A percentile compares a stretch with the other conserved stretches of the same genome.
Evolutionary conservation across 495 filamentous ascomycete genomes (phyloP).

Genomic region (Oleoguttula mirabilis): DNA sequence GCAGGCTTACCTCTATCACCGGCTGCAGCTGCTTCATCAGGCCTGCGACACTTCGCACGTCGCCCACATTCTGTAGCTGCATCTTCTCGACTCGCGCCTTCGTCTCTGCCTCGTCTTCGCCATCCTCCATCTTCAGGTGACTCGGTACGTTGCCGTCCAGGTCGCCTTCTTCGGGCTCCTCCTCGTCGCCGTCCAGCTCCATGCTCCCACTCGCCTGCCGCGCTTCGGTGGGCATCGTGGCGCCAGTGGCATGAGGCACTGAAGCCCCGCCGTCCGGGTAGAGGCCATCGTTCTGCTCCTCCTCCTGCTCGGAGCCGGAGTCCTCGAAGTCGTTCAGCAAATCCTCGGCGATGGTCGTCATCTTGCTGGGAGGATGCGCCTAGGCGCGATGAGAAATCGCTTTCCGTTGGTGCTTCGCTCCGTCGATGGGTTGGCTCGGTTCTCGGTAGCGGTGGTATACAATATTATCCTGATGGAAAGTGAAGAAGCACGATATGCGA

Average conservation of each 20-base stretch:
- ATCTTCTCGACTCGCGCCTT: slow-evolving; percentile 69
- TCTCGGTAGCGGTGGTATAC: too few relatives aligned
- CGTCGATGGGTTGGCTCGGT: too few relatives aligned
- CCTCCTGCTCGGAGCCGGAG: slow-evolving; percentile 49
- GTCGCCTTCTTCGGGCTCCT: slow-evolving; percentile 41
- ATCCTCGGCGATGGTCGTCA: slow-evolving; percentile 73
- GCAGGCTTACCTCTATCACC: slow-evolving; percentile 58
- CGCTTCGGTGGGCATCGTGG: slow-evolving; percentile 4
- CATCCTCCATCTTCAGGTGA: slow-evolving; percentile 31
- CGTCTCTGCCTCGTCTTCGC: slow-evolving; percentile 53
- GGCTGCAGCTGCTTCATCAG: slow-evolving; percentile 68
- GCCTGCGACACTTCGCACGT: slow-evolving; percentile 60
- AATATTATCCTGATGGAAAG: too few relatives aligned
- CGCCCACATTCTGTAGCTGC: slow-evolving; percentile 56
- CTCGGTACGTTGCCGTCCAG: slow-evolving; percentile 14
- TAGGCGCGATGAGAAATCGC: too few relatives aligned
- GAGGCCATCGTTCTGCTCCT: slow-evolving; percentile 37
- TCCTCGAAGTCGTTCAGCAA: slow-evolving; percentile 68
- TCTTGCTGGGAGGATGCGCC: too few relatives aligned
- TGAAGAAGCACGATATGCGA: too few relatives aligned
- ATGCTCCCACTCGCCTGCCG: slow-evolving; percentile 21
- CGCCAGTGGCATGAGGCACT: slow-evolving; percentile 19
- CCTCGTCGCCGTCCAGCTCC: slow-evolving; percentile 40
- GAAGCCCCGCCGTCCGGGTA: slow-evolving; percentile 1
- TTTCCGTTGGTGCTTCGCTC: too few relatives aligned